Evolutionary conservation across 2,329 filamentous ascomycete species (phyloP).

Genomic region (Fusarium sambucinum): DNA sequence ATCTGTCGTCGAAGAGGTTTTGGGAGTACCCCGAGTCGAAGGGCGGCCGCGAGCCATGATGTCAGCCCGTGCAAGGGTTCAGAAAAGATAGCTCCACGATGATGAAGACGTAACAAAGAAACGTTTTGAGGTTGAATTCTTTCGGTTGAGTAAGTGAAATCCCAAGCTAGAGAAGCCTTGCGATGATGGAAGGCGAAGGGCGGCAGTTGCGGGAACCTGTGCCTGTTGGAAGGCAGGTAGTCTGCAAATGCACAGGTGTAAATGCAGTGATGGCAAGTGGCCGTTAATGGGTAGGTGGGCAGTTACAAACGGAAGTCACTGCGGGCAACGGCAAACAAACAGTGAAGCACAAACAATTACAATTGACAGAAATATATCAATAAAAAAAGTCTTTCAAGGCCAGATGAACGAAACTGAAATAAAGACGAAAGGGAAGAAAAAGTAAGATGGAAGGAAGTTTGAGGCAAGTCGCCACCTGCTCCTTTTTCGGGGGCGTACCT

Average conservation of each 20-base stretch:
- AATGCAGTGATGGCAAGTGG: constrained; percentile 24
- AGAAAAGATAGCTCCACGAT: neutral
- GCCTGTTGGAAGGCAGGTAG: constrained; percentile 5
- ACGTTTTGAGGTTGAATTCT: neutral
- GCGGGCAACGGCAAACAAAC: constrained; percentile 22
- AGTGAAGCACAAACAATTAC: constrained; percentile 7
- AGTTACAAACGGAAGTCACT: constrained; percentile 11
- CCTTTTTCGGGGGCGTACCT: constrained; percentile 39
- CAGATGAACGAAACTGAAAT: constrained; percentile 20
- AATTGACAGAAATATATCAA: constrained; percentile 6
- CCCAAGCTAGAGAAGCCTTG: constrained; percentile 1
- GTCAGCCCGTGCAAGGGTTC: neutral
- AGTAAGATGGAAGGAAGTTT: constrained; percentile 18
- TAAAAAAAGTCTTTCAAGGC: neutral
- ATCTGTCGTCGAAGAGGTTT: constrained; percentile 29
- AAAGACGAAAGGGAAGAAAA: constrained; percentile 18
- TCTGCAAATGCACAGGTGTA: constrained; percentile 34
- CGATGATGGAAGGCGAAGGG: constrained; percentile 7
- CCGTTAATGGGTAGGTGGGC: constrained; percentile 9
- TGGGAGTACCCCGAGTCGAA: constrained; percentile 36
- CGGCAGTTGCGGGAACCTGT: constrained; percentile 22
- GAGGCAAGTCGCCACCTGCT: constrained; percentile 47
- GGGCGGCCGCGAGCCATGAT: constrained; percentile 51
- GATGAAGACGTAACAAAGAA: neutral
- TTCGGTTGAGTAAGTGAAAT: neutral